Base-by-base conservation (phyloP, 768 basidiomycete genomes). In the Boletus reticuloceps region DNA sequence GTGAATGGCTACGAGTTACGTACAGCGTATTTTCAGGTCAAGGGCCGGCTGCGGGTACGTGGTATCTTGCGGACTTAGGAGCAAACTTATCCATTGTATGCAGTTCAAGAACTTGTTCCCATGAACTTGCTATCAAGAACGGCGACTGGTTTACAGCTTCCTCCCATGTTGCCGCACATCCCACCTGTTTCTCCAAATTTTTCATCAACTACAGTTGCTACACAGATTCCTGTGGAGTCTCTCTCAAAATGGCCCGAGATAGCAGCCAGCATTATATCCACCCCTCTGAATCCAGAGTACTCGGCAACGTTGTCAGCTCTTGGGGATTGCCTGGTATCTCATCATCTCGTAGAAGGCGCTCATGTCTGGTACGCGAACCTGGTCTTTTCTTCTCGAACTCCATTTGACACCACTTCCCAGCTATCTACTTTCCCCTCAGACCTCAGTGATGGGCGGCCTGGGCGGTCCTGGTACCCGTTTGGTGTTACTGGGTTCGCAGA, bases 11-110 rank as follows among this genome's bases (percentile, higher is more conserved):
- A 51, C 79, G 87, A 54, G 83, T 89, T 40, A 84, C 89, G 17
- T 94, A 97, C 68, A 85, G 93, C 67, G 69, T 91, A 46, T 88
- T 87, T 65, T 86, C 92, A 19, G 94, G 94, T 16, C 88, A 93
- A 67, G 92, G 92, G 7, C 79, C 88, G 22, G 74, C 80, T 48
- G 80, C 89, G 39, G 82, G 94, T 94, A 68, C 50, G 75, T 41
- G 29, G 22, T 27, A 44, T 47, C 20, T 42, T 40, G 17, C 25
- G 20, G 6, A 22, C 34, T 45, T 41, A 14, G 39, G 47, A 47
- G 50, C 47, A 42, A 16, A 50, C 38, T 43, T 46, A 63, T 55
- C 25, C 44, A 42, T 36, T 9, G 20, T 43, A 51, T 57, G 11
- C 59, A 93, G 91, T 93, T 22, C 86, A 91, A 66, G 86, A 92